Evolutionary conservation across 345 rosid genomes (phyloP).

Genomic region (Draba incana): DNA sequence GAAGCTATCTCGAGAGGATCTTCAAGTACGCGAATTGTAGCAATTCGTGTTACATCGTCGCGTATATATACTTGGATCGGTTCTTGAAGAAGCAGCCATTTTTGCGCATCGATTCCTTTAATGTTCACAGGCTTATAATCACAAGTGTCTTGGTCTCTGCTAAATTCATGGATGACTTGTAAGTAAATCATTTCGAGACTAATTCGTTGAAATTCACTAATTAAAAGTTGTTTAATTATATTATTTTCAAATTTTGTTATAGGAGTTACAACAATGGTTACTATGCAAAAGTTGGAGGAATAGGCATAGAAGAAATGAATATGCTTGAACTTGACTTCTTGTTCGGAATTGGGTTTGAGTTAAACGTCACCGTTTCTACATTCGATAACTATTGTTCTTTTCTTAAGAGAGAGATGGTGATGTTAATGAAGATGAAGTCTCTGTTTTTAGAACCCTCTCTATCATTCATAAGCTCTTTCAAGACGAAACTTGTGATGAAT

Average conservation of each 20-base stretch:
- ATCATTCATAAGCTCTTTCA: conserved; percentile 20
- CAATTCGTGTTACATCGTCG: conserved; percentile 72
- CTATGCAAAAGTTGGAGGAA: conserved; percentile 75
- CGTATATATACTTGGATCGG: conserved; percentile 78
- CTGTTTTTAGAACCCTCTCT: conserved; percentile 30
- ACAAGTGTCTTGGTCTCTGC: conserved; percentile 79
- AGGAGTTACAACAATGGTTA: conserved; percentile 69
- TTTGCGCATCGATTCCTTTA: conserved; percentile 61
- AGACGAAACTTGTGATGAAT: conserved; percentile 32
- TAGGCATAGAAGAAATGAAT: conserved; percentile 72
- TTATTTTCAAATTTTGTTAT: not conserved
- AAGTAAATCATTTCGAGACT: conserved; percentile 41
- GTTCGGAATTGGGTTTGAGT: conserved; percentile 65
- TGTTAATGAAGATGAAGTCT: conserved; percentile 48
- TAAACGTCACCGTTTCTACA: conserved; percentile 62
- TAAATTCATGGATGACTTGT: conserved; percentile 88
- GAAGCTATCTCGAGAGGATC: conserved; percentile 72
- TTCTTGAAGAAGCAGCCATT: conserved; percentile 59
- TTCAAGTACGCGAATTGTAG: conserved; percentile 78
- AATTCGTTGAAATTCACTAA: conserved; percentile 3
- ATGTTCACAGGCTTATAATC: conserved; percentile 68
- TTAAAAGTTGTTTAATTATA: not conserved
- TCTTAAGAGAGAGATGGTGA: conserved; percentile 56
- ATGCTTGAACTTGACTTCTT: conserved; percentile 75
- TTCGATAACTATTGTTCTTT: conserved; percentile 55